Base-by-base conservation (phyloP, 1,284 basidiomycete genomes). In the Jaminaea rosea region DNA sequence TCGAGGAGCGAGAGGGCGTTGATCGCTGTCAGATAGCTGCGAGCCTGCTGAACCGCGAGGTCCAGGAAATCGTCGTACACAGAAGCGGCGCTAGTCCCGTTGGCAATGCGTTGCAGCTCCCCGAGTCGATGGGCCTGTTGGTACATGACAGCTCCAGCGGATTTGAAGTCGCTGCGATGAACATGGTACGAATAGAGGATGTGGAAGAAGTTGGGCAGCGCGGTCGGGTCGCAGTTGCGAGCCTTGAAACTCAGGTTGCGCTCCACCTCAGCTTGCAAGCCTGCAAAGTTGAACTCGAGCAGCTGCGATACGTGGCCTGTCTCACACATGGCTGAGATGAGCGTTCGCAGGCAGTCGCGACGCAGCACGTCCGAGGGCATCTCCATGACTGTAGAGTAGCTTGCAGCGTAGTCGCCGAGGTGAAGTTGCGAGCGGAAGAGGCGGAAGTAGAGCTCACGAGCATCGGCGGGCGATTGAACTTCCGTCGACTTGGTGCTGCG, bases 221-320 rank as follows among this genome's bases (percentile, higher is more conserved):
- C 39, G 19, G 19, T 42, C 42, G 93, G 90, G 76, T 97, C 88
- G 19, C 85, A 86, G 74, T 97, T 94, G 56, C 92, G 82, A 9
- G 90, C 89, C 75, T 96, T 94, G 80, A 94, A 97, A 36, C 86
- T 83, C 44, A 99, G 79, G 17, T 86, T 84, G 48, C 83, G 83
- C 77, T 96, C 91, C 24, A 98, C 86, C 69, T 94, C 88, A 51
- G 84, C 83, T 53, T 86, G 83, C 60, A 93, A 80, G 0, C 85
- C 88, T 21, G 85, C 80, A 72, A 97, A 97, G 64, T 87, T 88
- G 69, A 91, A 84, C 10, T 82, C 78, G 72, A 92, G 83, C 15
- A 98, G 79, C 52, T 80, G 80, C 50, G 86, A 84, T 21, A 91
- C 82, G 50, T 87, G 83, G 62, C 86, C 82, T 47, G 86, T 83